These are phyloP conservation scores for Hemisphaericaspora subhashii DNA, from an alignment of 1,139 yeast species.

Conservation along the genomic window DNA sequence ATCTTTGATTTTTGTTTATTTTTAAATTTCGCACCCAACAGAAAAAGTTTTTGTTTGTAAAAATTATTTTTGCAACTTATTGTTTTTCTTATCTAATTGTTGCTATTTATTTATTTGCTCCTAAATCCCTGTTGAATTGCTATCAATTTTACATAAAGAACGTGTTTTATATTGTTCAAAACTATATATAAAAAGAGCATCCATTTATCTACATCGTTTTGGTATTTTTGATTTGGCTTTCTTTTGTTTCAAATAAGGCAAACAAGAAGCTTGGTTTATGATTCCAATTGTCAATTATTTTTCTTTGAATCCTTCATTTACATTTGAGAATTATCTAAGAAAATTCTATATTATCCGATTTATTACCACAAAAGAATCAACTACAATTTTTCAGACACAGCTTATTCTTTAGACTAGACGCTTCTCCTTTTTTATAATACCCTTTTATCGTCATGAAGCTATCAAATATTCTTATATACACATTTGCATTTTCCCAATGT, in stretches of 20 bases:
- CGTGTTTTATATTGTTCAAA: not conserved
- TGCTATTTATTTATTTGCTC: constrained; percentile 1
- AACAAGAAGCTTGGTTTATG: no score
- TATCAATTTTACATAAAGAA: not conserved
- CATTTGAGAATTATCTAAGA: no score
- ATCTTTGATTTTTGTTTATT: not conserved
- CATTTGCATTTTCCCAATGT: constrained; percentile 2
- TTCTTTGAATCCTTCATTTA: no score
- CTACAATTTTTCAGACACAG: no score
- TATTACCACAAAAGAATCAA: not conserved
- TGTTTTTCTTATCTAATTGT: not conserved
- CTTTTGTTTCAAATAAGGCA: no score
- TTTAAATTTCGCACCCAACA: not conserved
- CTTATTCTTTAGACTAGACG: no score
- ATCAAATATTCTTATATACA: constrained; percentile 2
- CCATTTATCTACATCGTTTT: not conserved
- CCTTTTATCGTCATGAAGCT: constrained; percentile 5
- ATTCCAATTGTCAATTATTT: no score
- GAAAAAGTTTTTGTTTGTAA: not conserved
- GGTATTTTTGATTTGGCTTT: not conserved
- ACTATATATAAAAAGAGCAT: not conserved
- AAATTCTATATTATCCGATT: no score
- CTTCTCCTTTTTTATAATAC: no score
- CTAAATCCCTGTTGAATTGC: not conserved
- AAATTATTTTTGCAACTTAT: constrained; percentile 1